Evolutionary conservation across 148 eudicot genomes (phyloP), one percentile per base, ranked within the genome.

Genomic region (Camellia sinensis): DNA sequence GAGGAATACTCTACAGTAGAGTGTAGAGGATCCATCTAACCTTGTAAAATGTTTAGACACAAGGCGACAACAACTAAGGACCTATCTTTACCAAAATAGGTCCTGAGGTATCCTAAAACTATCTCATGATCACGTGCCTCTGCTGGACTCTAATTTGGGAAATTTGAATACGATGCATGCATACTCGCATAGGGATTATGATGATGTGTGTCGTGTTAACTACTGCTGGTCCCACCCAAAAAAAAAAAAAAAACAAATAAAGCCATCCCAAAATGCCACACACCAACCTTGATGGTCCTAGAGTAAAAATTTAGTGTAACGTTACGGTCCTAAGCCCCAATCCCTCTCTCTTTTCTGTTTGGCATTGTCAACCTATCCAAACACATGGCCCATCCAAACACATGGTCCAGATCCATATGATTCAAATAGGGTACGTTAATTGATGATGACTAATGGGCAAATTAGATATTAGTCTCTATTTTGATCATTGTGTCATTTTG

Each of bases 331-430:
- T 11, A 52, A 72, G 75, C 57, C 62, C 75, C 75, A 72, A 52
- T 7, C 52, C 73, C 74, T 2, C 1, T 2, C 67, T 80, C 69
- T 75, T 80, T 77, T 66, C 37, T 69, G 72, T 41, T 76, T 9
- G 45, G 77, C 65, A 76, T 78, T 72, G 74, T 81, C 79, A 81
- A 74, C 71, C 83, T 69, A 73, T 84, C 65, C 37, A 43, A 76
- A 10, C 6, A 48, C 29, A 44, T 76, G 82, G 76, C 81, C 85
- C 85, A 82, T 80, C 8, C 52, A 43, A 70, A 29, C 73, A 59
- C 80, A 79, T 82, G 79, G 78, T 72, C 83, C 84, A 77, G 87
- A 82, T 80, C 83, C 74, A 85, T 56, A 67, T 63, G 41, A 74
- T 71, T 78, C 54, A 19, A 50, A 11, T 67, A 77, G 85, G 84